Conservation (phyloP, 805 yeast genomes). For the Hanseniaspora nectarophila region DNA sequence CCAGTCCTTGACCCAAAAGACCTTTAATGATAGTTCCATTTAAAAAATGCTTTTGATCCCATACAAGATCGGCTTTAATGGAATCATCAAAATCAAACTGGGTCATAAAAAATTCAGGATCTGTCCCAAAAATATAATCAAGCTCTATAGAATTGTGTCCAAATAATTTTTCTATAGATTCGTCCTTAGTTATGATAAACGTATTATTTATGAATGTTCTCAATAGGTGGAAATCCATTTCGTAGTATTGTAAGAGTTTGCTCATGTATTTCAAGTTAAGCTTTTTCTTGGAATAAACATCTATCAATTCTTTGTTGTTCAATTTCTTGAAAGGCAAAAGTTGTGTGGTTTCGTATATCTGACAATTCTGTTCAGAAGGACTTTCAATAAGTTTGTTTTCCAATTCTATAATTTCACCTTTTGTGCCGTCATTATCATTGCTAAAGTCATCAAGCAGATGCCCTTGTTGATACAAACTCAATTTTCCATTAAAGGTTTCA, state of each 20-base stretch:
- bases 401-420: not conserved
- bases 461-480: slow-evolving; percentile 5
- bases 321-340: slow-evolving; percentile 4
- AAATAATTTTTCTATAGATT: slow-evolving; percentile 24
- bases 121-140: slow-evolving; percentile 29
- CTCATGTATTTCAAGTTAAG: slow-evolving; percentile 12
- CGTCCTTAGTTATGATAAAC: slow-evolving; percentile 37
- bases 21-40: slow-evolving; percentile 32
- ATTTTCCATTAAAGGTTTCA: slow-evolving; percentile 19
- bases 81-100: slow-evolving; percentile 16
- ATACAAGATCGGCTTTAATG: slow-evolving; percentile 18
- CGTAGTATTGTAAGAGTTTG: not conserved
- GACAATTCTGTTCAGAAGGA: slow-evolving; percentile 53
- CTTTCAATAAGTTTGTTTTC: slow-evolving; percentile 39
- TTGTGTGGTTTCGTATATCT: slow-evolving; percentile 34
- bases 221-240: slow-evolving; percentile 19
- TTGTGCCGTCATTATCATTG: not conserved
- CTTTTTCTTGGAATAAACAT: slow-evolving; percentile 5
- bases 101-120: slow-evolving; percentile 7
- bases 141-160: slow-evolving; percentile 33
- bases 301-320: not conserved
- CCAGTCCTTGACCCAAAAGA: slow-evolving; percentile 35
- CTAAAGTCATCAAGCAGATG: not conserved
- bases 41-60: slow-evolving; percentile 25
- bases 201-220: slow-evolving; percentile 32